Percentiles rank a stretch among this genome's conserved stretches.
phyloP scores from a whole-genome alignment of 148 eudicot species.

The Nepenthes mirabilis region DNA sequence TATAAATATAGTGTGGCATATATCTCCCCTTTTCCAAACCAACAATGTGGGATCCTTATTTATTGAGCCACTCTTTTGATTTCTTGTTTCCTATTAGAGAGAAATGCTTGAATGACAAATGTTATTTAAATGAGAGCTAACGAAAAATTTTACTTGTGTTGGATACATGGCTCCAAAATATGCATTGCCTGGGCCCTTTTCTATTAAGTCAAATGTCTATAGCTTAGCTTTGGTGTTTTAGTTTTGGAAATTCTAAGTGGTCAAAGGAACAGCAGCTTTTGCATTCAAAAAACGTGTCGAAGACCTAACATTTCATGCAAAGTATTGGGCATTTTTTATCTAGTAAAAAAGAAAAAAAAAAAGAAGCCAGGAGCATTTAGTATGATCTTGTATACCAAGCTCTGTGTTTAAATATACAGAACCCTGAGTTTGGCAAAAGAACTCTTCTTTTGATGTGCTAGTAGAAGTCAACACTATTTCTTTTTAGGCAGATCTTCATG shows the following conservation, averaged over 20 bases:
- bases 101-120: no score
- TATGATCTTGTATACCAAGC: no score
- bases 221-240: conserved; percentile 2
- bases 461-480: background rate
- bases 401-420: background rate
- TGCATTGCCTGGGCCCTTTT: background rate
- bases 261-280: background rate
- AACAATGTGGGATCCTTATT: no score
- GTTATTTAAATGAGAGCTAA: no score
- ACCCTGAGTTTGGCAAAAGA: background rate
- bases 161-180: background rate
- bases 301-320: background rate
- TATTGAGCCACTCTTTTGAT: no score
- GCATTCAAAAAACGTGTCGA: background rate
- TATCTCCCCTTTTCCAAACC: no score
- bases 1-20: no score
- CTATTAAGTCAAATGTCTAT: conserved; percentile 2
- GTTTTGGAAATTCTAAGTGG: background rate
- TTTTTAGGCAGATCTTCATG: background rate
- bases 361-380: no score
- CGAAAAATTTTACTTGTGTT: background rate
- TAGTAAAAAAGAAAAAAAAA: no score
- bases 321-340: no score
- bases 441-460: background rate
- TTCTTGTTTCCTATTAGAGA: no score